phyloP scores from a whole-genome alignment of 202 grass and related monocot genomes.

The Saccharum hybrid region DNA sequence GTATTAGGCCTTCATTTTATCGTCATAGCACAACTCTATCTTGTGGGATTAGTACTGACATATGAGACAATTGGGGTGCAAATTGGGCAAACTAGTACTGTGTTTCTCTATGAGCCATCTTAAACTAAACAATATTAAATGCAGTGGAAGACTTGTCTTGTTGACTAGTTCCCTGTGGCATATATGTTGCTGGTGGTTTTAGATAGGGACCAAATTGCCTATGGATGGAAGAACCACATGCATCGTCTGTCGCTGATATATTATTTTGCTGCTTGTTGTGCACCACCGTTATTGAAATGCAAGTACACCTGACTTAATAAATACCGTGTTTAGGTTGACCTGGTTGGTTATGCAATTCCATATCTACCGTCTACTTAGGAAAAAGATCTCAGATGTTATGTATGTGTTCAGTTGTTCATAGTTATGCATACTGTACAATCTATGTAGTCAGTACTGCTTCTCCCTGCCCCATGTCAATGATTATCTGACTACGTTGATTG shows the following conservation, averaged over 20 bases:
- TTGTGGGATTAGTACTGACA: neutral
- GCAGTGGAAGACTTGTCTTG: neutral
- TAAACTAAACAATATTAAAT: neutral
- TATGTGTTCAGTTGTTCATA: neutral
- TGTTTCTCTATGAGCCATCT: neutral
- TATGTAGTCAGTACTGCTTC: neutral
- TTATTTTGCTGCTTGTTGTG: neutral
- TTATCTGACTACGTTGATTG: constrained; percentile 25
- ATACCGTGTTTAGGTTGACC: neutral
- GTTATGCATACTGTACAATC: neutral
- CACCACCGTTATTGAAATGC: neutral
- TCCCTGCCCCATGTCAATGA: neutral
- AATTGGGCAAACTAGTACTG: neutral
- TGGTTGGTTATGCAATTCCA: neutral
- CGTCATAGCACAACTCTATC: neutral
- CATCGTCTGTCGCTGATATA: neutral
- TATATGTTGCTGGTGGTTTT: neutral
- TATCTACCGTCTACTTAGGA: neutral
- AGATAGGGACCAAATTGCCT: neutral
- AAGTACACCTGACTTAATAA: neutral
- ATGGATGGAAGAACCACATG: neutral
- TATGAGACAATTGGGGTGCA: neutral
- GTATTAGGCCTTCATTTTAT: neutral
- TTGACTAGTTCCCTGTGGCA: neutral
- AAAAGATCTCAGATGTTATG: neutral